A percentile compares a stretch with the other conserved stretches of the same genome.
Evolutionary conservation across 2,329 filamentous ascomycete species (phyloP).

Genomic region (Grosmannia huntii): DNA sequence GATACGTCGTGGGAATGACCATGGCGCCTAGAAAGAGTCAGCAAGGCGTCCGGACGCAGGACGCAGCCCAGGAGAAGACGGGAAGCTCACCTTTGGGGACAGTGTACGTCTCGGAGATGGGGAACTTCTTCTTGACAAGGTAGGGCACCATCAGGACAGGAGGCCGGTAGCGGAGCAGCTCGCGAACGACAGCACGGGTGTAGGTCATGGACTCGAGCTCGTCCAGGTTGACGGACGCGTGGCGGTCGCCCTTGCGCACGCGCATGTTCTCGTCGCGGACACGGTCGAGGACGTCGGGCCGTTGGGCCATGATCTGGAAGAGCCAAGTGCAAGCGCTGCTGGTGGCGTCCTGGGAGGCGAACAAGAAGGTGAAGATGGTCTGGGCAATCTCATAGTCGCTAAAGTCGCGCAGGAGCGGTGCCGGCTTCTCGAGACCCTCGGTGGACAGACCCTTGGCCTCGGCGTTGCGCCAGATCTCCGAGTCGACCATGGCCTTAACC

Average conservation of each 20-base stretch:
- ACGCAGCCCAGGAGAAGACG: neutral
- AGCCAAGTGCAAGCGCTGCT: constrained; percentile 89
- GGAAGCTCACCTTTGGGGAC: constrained; percentile 60
- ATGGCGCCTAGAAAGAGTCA: constrained; percentile 52
- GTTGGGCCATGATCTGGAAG: constrained; percentile 87
- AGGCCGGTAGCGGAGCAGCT: constrained; percentile 84
- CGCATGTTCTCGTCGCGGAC: constrained; percentile 82
- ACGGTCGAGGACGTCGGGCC: constrained; percentile 81
- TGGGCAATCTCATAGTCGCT: constrained; percentile 83
- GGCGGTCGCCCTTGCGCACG: constrained; percentile 60
- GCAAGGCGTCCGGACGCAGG: neutral
- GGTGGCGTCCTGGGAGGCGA: constrained; percentile 94
- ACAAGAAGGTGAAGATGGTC: constrained; percentile 92
- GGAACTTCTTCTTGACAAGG: constrained; percentile 87
- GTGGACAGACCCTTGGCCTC: constrained; percentile 58
- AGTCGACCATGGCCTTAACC: constrained; percentile 80
- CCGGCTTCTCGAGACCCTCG: constrained; percentile 65
- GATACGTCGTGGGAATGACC: constrained; percentile 85
- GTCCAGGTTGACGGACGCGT: constrained; percentile 64
- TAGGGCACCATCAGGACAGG: constrained; percentile 98
- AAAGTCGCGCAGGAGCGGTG: constrained; percentile 73
- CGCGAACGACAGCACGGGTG: constrained; percentile 82
- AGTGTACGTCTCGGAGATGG: constrained; percentile 78
- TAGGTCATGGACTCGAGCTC: constrained; percentile 80
- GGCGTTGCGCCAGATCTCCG: constrained; percentile 67